Evolutionary conservation across 345 rosid species (phyloP).

Genomic region (Populus ilicifolia): DNA sequence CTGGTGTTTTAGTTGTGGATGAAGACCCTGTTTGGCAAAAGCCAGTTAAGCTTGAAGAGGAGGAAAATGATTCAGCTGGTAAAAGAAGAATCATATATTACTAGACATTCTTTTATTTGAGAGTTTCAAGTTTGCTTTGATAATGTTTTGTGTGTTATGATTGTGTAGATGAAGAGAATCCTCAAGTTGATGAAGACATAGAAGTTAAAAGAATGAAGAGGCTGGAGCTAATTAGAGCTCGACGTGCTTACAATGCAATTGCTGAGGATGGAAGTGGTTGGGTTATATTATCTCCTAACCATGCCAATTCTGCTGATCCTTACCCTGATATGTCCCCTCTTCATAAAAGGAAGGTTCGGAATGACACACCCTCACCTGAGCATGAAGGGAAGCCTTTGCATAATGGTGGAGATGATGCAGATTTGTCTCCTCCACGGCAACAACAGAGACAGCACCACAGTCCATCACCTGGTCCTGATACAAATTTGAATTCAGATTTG

Average conservation of each 20-base stretch:
- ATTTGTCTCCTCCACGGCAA: conserved; percentile 21
- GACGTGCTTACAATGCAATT: conserved; percentile 52
- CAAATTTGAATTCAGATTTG: conserved; percentile 1
- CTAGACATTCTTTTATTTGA: background rate
- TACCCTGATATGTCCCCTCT: conserved; percentile 66
- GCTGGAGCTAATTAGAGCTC: conserved; percentile 61
- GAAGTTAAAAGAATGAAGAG: conserved; percentile 85
- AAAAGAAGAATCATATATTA: background rate
- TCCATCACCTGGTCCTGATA: conserved; percentile 3
- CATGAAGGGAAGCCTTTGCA: background rate
- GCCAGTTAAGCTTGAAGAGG: conserved; percentile 54
- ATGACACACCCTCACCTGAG: conserved; percentile 26
- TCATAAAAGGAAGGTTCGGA: conserved; percentile 9
- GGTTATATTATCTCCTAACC: conserved; percentile 55
- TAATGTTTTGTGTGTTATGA: background rate
- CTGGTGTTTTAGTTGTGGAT: conserved; percentile 72
- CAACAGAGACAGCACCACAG: background rate
- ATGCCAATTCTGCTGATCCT: background rate
- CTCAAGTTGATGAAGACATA: conserved; percentile 75
- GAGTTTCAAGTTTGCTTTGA: background rate
- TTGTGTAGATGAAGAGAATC: conserved; percentile 56
- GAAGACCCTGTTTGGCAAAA: conserved; percentile 94
- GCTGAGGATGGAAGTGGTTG: conserved; percentile 98
- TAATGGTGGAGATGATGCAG: conserved; percentile 1
- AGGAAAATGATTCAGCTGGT: conserved; percentile 72